Base-by-base conservation (phyloP, 306 rosid genomes). In the Pyrus pyrifolia region DNA sequence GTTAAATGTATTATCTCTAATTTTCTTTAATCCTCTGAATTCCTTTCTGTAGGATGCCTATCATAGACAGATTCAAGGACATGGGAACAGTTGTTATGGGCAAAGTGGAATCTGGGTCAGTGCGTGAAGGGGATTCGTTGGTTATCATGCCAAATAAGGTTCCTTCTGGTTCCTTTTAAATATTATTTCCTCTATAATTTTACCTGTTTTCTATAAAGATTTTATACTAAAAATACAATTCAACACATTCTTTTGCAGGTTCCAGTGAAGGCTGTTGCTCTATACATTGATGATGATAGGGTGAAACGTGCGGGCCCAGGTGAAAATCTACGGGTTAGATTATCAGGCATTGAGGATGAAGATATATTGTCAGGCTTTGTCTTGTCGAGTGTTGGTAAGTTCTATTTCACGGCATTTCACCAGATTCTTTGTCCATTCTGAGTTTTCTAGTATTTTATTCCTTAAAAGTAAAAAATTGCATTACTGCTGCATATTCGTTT, bases 11-110 rank as follows among this genome's bases (percentile, higher is more conserved):
- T 72, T 23, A 35, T 52, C 44, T 2, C 38, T 38, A 67, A 27
- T 21, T 72, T 5, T 25, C 27, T 40, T 19, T 9, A 67, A 63
- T 68, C 31, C 31, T 76, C 61, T 51, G 79, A 60, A 74, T 82
- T 46, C 78, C 75, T 68, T 51, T 62, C 55, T 86, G 79, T 76
- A 96, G 99, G 96, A 83, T 96, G 97, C 98, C 98, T 51, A 73
- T 96, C 65, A 84, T 92, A 53, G 98, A 92, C 88, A 96, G 87
- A 79, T 96, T 96, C 81, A 96, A 89, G 82, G 99, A 93, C 84
- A 91, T 91, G 99, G 99, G 98, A 82, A 93, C 98, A 65, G 92
- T 88, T 70, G 88, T 91, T 71, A 92, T 96, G 99, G 99, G 99
- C 14, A 96, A 96, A 86, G 93, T 93, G 73, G 99, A 96, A 87